A percentile compares a stretch with the other conserved stretches of the same genome.
Conservation (phyloP, 2,329 filamentous ascomycete genomes). For the Ophiostoma ulmi region DNA sequence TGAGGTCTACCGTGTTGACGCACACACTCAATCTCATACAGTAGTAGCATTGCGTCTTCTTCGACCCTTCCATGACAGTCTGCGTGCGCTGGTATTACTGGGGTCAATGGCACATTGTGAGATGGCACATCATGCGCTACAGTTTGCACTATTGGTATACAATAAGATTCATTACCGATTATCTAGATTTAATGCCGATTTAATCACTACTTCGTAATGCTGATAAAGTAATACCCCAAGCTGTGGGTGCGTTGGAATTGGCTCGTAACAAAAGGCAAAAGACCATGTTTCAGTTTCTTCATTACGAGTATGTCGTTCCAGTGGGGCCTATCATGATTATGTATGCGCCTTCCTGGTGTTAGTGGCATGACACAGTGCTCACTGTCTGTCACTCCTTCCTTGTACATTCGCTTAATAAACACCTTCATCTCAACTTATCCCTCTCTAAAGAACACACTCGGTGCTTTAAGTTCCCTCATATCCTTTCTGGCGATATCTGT, state of each 20-base stretch:
- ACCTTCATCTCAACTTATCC: background rate
- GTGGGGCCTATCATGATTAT: background rate
- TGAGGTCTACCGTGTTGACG: background rate
- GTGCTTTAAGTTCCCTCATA: background rate
- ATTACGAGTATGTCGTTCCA: background rate
- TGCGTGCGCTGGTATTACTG: background rate
- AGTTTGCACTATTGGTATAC: too few species aligned
- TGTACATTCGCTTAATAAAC: background rate
- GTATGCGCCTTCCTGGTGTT: background rate
- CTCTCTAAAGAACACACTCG: background rate
- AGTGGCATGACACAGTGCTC: background rate
- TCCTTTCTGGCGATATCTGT: too few species aligned
- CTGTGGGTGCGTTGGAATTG: slow-evolving; percentile 8
- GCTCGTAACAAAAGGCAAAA: background rate
- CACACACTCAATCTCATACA: background rate
- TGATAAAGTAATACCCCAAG: background rate
- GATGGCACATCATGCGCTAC: background rate
- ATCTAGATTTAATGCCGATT: background rate
- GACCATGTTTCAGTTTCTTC: slow-evolving; percentile 12
- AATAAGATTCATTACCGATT: too few species aligned
- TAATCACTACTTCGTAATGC: background rate
- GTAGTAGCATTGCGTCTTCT: background rate
- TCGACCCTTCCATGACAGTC: background rate
- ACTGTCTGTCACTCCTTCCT: background rate
- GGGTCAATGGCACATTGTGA: background rate